Evolutionary conservation across 495 filamentous ascomycete genomes (phyloP), one percentile per base, ranked within the genome.

Genomic region (Aspergillus nidulans): DNA sequence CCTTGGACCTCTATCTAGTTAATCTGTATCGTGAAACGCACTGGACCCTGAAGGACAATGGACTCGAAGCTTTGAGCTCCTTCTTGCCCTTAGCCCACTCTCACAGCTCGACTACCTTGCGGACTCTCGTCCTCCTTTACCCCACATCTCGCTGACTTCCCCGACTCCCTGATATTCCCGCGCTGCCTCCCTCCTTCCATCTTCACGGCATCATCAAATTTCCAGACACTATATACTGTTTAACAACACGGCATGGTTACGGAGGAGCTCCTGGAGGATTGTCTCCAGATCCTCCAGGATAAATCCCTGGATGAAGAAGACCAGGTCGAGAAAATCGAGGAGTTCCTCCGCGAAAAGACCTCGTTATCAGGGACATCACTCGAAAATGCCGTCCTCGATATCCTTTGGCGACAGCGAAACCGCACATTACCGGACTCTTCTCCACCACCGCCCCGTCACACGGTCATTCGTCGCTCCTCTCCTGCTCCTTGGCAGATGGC

Each of bases 401-500:
- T 90, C 39, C 75, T 97, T 63, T 97, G 95, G 95, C 83, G 90
- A 58, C 91, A 87, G 72, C 86, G 89, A 62, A 90, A 91, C 47
- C 82, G 88, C 48, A 81, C 79, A 15, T 81, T 82, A n/a, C 87
- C 83, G 45, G 82, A 89, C 18, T 80, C 85, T 46, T 85, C 86
- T 7, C 91, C 91, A 44, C 90, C 92, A 38, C 89, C 90, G 34
- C 80, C 86, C 61, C 88, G 92, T 47, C 90, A 95, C 69, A 91
- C 89, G 4, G 86, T 97, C 58, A 85, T 97, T 63, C 88, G 95
- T 38, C 81, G 90, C 53, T 85, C 88, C 13, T 97, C 95, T 21
- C 95, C 95, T 32, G 92, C 94, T 28, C 87, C 95, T 54, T 97
- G 94, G 94, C 91, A 90, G 63, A 81, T 84, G 63, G 77, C 80